Base-by-base conservation (phyloP, 2,329 filamentous ascomycete genomes). In the Fusarium foetens region DNA sequence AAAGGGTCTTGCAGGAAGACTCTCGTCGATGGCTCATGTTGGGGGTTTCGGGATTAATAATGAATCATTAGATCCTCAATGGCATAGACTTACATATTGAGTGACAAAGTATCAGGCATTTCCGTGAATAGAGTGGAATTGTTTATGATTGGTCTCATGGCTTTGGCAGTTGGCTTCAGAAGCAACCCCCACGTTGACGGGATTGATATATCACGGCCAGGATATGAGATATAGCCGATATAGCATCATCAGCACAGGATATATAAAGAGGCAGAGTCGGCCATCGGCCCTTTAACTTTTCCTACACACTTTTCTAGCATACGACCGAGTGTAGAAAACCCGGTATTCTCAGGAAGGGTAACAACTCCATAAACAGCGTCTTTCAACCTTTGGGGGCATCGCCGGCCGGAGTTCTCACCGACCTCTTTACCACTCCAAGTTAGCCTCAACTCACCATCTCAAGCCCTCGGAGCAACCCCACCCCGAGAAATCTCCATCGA, bases 391-490 rank as follows among this genome's bases (percentile, higher is more conserved):
- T 73, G 70, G 70, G 70, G 70, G 70, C 54, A 70, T 45, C 38
- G 38, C 16, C 17, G 53, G 51, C 69, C 75, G 75, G 75, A 72
- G 61, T 76, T 76, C 75, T 76, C 66, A 16, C 75, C 75, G 75
- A 73, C 57, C 35, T 42, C 60, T 27, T 45, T 29, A 36, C 45
- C 51, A 42, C 49, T 25, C 38, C 46, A 43, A 35, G 48, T 41
- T 58, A 71, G 59, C 39, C 35, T 73, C 61, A 42, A 51, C 60
- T 70, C 43, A 59, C 63, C 48, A 64, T 69, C 48, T 35, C 53
- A 17, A 38, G 54, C 23, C 55, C 48, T 76, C 74, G 72, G 74
- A 72, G 63, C 74, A 76, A 76, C 74, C 74, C 74, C 74, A 76
- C 74, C 68, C 74, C 74, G 74, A 76, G 67, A 71, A 73, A 68